Conservation (phyloP, 306 rosid species). For the Sicyos baderoa region DNA sequence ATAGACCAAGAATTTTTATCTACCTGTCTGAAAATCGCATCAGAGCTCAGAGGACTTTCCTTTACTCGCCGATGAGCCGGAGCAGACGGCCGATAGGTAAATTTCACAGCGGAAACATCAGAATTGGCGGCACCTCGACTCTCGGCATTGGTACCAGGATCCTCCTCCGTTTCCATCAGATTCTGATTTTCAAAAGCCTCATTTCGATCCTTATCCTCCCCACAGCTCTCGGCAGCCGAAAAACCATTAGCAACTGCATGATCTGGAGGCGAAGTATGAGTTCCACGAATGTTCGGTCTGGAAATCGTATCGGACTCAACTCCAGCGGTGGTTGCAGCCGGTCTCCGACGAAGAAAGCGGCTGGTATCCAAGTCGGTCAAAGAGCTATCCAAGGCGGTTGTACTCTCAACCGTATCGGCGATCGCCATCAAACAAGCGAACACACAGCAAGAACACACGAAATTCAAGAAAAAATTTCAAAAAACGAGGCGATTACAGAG, state of each 20-base stretch:
- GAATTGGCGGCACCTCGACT: conserved; percentile 17
- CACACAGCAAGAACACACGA: neutral
- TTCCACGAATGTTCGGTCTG: conserved; percentile 31
- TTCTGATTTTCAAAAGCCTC: conserved; percentile 24
- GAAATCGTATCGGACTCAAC: conserved; percentile 27
- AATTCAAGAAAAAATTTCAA: neutral
- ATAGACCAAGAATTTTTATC: neutral
- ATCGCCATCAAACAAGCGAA: conserved; percentile 41
- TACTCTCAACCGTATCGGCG: conserved; percentile 33
- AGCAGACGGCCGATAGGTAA: conserved; percentile 51
- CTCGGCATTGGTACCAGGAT: conserved; percentile 13
- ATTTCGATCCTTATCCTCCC: conserved; percentile 28
- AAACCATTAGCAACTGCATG: conserved; percentile 28
- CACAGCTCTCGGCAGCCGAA: conserved; percentile 20
- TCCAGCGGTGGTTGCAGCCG: conserved; percentile 20
- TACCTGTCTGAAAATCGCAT: conserved; percentile 77
- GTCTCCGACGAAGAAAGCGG: conserved; percentile 41
- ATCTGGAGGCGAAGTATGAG: conserved; percentile 32
- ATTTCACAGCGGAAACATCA: conserved; percentile 31
- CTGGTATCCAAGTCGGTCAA: conserved; percentile 35
- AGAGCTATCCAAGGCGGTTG: conserved; percentile 19
- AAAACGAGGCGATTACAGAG: conserved; percentile 8
- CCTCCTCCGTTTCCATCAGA: conserved; percentile 16
- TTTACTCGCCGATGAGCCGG: conserved; percentile 69
- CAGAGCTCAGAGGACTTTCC: conserved; percentile 95